phyloP scores from a whole-genome alignment of 2,329 filamentous ascomycete species.

The Septoria petroselini region DNA sequence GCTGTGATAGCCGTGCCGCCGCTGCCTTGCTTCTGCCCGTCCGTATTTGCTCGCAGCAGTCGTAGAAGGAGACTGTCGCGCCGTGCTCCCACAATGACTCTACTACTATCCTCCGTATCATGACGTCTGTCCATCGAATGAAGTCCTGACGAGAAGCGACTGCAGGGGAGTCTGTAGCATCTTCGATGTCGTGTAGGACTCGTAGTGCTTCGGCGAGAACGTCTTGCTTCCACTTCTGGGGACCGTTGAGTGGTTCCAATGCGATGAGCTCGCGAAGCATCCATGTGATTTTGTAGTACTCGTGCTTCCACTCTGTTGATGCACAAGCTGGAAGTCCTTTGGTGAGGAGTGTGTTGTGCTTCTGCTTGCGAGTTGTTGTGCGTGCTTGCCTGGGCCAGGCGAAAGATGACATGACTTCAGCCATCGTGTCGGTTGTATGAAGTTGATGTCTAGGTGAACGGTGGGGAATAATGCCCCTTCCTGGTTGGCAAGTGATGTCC shows the following conservation, averaged over 20 bases:
- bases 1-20: constrained; percentile 19
- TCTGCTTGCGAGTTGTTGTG: constrained; percentile 21
- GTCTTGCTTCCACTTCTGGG: constrained; percentile 23
- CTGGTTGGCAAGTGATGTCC: too few relatives aligned
- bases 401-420: constrained; percentile 4
- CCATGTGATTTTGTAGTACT: constrained; percentile 24
- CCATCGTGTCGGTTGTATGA: constrained; percentile 1
- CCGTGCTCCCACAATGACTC: constrained; percentile 23
- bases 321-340: constrained; percentile 20
- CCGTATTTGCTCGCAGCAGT: constrained; percentile 23
- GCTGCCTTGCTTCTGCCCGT: constrained; percentile 22
- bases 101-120: constrained; percentile 22
- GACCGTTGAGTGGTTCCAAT: constrained; percentile 18
- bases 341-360: constrained; percentile 18
- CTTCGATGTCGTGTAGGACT: constrained; percentile 17
- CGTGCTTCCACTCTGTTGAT: constrained; percentile 23
- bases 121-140: constrained; percentile 21
- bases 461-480: too few relatives aligned
- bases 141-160: constrained; percentile 18
- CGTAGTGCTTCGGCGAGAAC: constrained; percentile 21
- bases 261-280: constrained; percentile 24
- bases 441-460: not conserved
- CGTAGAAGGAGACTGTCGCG: constrained; percentile 20
- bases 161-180: constrained; percentile 22
- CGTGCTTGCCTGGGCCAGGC: constrained; percentile 18